Percentiles rank a stretch among this genome's conserved stretches.
These are phyloP conservation scores for Cordyceps tenuipes DNA, from an alignment of 2,329 filamentous ascomycete genomes.

Conservation along the genomic window DNA sequence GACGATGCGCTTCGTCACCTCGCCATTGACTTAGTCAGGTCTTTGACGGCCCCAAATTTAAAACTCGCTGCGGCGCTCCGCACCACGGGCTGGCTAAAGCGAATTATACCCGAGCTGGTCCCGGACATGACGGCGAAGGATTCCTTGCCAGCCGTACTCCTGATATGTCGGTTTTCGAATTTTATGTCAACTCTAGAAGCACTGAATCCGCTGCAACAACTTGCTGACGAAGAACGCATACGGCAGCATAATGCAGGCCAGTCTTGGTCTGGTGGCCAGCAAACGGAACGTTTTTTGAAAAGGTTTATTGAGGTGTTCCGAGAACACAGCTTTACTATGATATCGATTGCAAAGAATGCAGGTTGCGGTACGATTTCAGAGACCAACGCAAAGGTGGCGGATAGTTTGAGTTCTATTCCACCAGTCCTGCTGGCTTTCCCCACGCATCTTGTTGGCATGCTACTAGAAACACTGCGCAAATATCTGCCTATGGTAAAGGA, in stretches of 20 bases:
- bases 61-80: slow-evolving; percentile 87
- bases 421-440: slow-evolving; percentile 77
- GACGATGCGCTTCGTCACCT: slow-evolving; percentile 84
- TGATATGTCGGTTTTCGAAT: slow-evolving; percentile 76
- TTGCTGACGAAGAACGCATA: slow-evolving; percentile 76
- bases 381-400: not conserved
- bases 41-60: slow-evolving; percentile 67
- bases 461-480: slow-evolving; percentile 63
- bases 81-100: slow-evolving; percentile 82
- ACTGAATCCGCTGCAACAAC: slow-evolving; percentile 72
- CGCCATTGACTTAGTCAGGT: slow-evolving; percentile 72
- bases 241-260: slow-evolving; percentile 35
- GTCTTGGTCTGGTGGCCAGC: slow-evolving; percentile 65
- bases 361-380: slow-evolving; percentile 31
- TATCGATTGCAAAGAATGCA: slow-evolving; percentile 89
- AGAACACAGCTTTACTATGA: slow-evolving; percentile 92
- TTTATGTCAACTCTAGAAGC: slow-evolving; percentile 74
- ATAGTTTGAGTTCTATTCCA: slow-evolving; percentile 52
- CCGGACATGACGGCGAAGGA: slow-evolving; percentile 42
- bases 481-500: slow-evolving; percentile 81
- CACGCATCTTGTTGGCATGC: slow-evolving; percentile 69
- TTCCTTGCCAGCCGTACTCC: slow-evolving; percentile 71
- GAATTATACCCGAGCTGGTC: slow-evolving; percentile 70
- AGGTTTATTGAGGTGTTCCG: slow-evolving; percentile 95
- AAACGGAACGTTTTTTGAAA: slow-evolving; percentile 90